phyloP scores from a whole-genome alignment of 306 rosid species.

The Delonix regia region DNA sequence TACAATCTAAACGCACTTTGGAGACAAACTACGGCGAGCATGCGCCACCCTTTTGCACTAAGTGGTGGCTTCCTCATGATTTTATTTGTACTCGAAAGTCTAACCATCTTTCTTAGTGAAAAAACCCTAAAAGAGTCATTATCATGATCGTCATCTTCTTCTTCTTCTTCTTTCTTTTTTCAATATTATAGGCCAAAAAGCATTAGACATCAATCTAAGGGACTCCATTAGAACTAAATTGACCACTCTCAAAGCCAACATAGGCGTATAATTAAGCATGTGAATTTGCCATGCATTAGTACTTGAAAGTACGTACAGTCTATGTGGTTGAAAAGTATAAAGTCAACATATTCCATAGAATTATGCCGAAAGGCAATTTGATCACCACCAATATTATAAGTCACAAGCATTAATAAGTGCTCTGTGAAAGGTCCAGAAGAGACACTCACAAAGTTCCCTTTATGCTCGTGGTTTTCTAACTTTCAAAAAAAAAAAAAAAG shows the following conservation, averaged over 20 bases:
- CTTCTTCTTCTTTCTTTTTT: background rate
- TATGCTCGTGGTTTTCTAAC: too few species aligned
- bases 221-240: background rate
- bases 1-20: background rate
- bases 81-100: too few species aligned
- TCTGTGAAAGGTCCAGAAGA: background rate
- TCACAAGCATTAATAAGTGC: background rate
- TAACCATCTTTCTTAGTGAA: background rate
- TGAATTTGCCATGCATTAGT: background rate
- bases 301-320: constrained; percentile 14
- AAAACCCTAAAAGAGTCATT: background rate
- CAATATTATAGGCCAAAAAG: background rate
- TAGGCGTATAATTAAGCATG: background rate
- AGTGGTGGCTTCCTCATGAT: background rate
- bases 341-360: background rate
- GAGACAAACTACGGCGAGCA: background rate
- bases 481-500: too few species aligned
- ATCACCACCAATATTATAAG: background rate
- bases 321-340: background rate
- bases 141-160: background rate
- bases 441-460: background rate
- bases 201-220: background rate
- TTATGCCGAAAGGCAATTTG: background rate
- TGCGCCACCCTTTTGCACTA: background rate
- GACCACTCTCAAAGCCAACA: background rate